These are phyloP conservation scores for Lunasporangiospora selenospora DNA, from an alignment of 192 early-diverging fungal species.

Conservation along the genomic window DNA sequence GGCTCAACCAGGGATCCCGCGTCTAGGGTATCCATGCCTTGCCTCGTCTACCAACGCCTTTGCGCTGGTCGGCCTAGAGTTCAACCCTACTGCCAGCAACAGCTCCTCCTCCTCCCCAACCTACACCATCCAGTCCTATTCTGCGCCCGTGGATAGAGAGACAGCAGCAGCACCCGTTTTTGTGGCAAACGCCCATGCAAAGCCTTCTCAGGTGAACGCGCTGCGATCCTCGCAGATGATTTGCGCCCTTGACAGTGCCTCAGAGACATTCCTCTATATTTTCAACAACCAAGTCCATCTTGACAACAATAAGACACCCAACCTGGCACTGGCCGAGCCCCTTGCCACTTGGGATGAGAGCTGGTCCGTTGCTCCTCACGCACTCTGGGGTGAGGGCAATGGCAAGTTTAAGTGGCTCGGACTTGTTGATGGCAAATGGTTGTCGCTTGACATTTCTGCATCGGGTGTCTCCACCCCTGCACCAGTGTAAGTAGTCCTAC, in stretches of 20 bases:
- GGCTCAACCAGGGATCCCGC: not conserved
- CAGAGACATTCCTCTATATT: conserved; percentile 30
- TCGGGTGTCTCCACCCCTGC: conserved; percentile 8
- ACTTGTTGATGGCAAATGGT: conserved; percentile 19
- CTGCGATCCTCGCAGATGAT: conserved; percentile 18
- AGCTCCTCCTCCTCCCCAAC: not conserved
- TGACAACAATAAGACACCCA: conserved; percentile 11
- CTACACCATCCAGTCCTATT: conserved; percentile 31
- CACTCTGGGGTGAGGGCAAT: not conserved
- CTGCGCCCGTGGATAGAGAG: conserved; percentile 4
- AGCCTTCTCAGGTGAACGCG: not conserved
- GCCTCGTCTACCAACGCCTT: conserved; percentile 3
- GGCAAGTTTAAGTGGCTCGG: conserved; percentile 45
- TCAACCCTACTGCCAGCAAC: not conserved
- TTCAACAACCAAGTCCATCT: conserved; percentile 35
- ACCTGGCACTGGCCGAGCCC: conserved; percentile 3
- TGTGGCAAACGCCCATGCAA: not conserved
- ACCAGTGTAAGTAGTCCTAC: conserved; percentile 20
- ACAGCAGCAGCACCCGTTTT: not conserved
- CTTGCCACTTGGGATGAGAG: conserved; percentile 13
- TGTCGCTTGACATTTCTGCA: conserved; percentile 6
- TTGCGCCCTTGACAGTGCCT: conserved; percentile 24
- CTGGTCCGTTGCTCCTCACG: conserved; percentile 7
- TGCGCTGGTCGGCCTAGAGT: conserved; percentile 29
- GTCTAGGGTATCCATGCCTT: conserved; percentile 42